These are phyloP conservation scores for Cryptococcus depauperatus DNA, from an alignment of 1,284 basidiomycete genomes.

Conservation along the genomic window DNA sequence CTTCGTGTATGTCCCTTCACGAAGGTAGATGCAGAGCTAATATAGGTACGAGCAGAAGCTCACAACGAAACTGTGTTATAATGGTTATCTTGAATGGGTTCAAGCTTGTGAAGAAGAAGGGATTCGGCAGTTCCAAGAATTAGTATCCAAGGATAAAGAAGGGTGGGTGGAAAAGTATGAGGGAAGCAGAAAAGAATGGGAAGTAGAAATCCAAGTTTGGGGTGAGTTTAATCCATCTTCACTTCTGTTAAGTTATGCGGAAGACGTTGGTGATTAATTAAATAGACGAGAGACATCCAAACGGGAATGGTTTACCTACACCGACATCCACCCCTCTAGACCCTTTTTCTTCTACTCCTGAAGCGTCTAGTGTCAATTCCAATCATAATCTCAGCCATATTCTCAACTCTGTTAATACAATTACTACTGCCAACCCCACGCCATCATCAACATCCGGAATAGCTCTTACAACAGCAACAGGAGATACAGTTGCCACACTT, in stretches of 20 bases:
- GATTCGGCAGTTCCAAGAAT: slow-evolving; percentile 10
- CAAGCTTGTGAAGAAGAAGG: slow-evolving; percentile 25
- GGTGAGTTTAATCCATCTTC: slow-evolving; percentile 10
- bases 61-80: slow-evolving; percentile 26
- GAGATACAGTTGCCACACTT: no score
- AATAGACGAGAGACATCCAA: slow-evolving; percentile 15
- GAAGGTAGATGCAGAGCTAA: background rate
- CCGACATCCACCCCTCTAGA: no score
- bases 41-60: slow-evolving; percentile 38
- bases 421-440: background rate
- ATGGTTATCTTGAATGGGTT: slow-evolving; percentile 27
- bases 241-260: no score
- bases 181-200: slow-evolving; percentile 8
- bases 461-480: background rate
- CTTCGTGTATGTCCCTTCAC: slow-evolving; percentile 28
- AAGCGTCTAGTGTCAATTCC: no score
- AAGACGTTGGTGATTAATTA: no score
- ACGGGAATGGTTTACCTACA: background rate
- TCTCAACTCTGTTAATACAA: background rate
- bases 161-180: slow-evolving; percentile 15
- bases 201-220: slow-evolving; percentile 18
- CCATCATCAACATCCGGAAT: no score
- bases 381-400: no score
- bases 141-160: slow-evolving; percentile 14
- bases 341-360: no score